Base-by-base conservation (phyloP, 176 grass and related monocot species). In the Alopecurus myosuroides region DNA sequence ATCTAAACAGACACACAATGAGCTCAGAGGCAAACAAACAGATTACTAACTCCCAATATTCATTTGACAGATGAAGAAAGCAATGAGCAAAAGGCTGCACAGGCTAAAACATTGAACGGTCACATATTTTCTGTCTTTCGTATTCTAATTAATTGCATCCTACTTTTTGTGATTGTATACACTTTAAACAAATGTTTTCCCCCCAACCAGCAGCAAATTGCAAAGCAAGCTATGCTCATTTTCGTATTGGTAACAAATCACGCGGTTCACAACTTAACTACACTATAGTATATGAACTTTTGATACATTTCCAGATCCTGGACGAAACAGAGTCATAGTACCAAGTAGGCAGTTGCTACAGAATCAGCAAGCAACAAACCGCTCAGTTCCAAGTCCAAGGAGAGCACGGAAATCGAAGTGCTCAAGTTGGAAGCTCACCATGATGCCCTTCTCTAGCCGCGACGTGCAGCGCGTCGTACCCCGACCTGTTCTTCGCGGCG, bases 391-490 rank as follows among this genome's bases (percentile, higher is more conserved):
- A 35, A 41, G 41, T 34, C 42, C 56, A 78, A 73, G 9, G 31
- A 65, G 17, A 83, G 20, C 31, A 5, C 37, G 17, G 14, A 34
- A 20, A 65, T 77, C 15, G 60, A 6, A 53, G 11, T 11, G 11
- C 35, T 26, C 19, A 82, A 48, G 42, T 52, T 7, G 11, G 42
- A 37, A 68, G 56, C 86, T 89, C 58, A 97, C 95, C 92, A 81
- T 77, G 86, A 34, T 77, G 84, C 22, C 95, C 95, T 91, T 94
- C 92, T 84, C 88, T 88, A 10, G 88, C 95, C 5, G 92, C 92
- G 36, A 92, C 86, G 81, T 97, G 95, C 78, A 97, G 83, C 35
- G 95, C 92, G 63, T 92, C 90, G 34, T 90, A 97, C n/a, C 90
- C 90, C 0, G 90, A 91, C 70, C 88, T 82, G 76, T 94, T 97